Evolutionary conservation across 176 grass and related monocot genomes (phyloP).

Genomic region (barley (Hordeum vulgare)): DNA sequence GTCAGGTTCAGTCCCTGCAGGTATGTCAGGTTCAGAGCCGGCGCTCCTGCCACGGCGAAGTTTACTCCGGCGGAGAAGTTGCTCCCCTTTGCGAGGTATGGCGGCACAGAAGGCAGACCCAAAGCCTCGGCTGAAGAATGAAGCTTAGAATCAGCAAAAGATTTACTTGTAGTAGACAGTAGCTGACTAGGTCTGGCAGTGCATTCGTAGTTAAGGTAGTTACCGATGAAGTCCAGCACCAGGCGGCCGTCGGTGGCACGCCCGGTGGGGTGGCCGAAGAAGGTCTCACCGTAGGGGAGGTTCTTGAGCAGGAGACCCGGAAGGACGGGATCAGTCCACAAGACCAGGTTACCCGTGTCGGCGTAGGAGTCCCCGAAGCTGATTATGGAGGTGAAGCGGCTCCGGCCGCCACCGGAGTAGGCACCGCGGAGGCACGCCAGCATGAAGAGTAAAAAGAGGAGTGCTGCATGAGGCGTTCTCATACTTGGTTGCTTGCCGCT

Average conservation of each 20-base stretch:
- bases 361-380: slow-evolving; percentile 40
- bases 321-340: not conserved
- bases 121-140: slow-evolving; percentile 19
- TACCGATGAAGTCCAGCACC: slow-evolving; percentile 45
- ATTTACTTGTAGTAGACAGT: not conserved
- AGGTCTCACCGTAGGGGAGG: slow-evolving; percentile 39
- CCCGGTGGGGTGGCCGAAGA: slow-evolving; percentile 35
- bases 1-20: slow-evolving; percentile 24
- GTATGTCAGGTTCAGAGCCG: slow-evolving; percentile 33
- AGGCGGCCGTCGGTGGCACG: slow-evolving; percentile 38
- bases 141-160: not conserved
- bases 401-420: not conserved
- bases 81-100: not conserved
- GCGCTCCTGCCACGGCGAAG: slow-evolving; percentile 37
- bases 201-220: not conserved
- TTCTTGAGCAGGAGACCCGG: not conserved
- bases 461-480: not conserved
- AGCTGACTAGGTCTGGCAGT: not conserved
- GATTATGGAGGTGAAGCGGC: slow-evolving; percentile 27
- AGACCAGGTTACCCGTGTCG: slow-evolving; percentile 39
- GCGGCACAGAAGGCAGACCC: slow-evolving; percentile 39
- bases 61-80: slow-evolving; percentile 42
- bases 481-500: not conserved
- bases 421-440: not conserved
- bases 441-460: not conserved